Conservation (phyloP, 1,139 yeast genomes). For the Hyphopichia pseudoburtonii region DNA sequence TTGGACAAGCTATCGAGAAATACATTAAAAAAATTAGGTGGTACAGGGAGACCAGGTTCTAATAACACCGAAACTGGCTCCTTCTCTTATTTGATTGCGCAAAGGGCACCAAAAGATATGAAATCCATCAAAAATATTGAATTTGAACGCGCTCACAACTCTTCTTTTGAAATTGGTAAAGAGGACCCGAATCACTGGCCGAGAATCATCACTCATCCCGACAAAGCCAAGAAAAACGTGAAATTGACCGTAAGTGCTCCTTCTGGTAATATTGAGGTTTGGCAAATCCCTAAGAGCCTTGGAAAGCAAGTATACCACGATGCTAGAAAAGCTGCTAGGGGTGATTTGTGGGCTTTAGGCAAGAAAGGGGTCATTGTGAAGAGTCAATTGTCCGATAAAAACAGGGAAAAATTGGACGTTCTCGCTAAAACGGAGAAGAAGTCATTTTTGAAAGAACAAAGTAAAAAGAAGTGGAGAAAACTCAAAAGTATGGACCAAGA, state of each 20-base stretch:
- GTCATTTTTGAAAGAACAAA: slow-evolving; percentile 42
- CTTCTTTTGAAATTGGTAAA: slow-evolving; percentile 22
- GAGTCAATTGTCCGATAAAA: slow-evolving; percentile 29
- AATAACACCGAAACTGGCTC: slow-evolving; percentile 71
- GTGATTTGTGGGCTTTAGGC: slow-evolving; percentile 89
- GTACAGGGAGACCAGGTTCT: slow-evolving; percentile 76
- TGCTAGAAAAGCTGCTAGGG: slow-evolving; percentile 78
- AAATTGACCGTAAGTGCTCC: slow-evolving; percentile 77
- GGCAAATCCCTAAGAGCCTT: slow-evolving; percentile 83
- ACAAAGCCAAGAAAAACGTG: slow-evolving; percentile 82
- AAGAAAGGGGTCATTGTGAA: slow-evolving; percentile 60
- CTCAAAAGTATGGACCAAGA: slow-evolving; percentile 28
- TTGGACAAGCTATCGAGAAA: slow-evolving; percentile 28
- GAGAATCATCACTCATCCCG: slow-evolving; percentile 69
- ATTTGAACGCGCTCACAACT: slow-evolving; percentile 27
- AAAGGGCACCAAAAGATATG: slow-evolving; percentile 48
- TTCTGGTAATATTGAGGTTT: slow-evolving; percentile 75
- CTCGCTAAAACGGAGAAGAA: slow-evolving; percentile 43
- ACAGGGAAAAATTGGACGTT: slow-evolving; percentile 34
- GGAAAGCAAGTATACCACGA: slow-evolving; percentile 82
- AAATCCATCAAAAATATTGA: slow-evolving; percentile 37
- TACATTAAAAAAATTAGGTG: slow-evolving; percentile 36
- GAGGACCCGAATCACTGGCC: slow-evolving; percentile 57
- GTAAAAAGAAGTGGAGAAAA: slow-evolving; percentile 44
- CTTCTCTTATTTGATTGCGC: slow-evolving; percentile 73